Evolutionary conservation across 2,329 filamentous ascomycete species (phyloP), one percentile per base, ranked within the genome.

Genomic region (Trichoderma semiorbis): DNA sequence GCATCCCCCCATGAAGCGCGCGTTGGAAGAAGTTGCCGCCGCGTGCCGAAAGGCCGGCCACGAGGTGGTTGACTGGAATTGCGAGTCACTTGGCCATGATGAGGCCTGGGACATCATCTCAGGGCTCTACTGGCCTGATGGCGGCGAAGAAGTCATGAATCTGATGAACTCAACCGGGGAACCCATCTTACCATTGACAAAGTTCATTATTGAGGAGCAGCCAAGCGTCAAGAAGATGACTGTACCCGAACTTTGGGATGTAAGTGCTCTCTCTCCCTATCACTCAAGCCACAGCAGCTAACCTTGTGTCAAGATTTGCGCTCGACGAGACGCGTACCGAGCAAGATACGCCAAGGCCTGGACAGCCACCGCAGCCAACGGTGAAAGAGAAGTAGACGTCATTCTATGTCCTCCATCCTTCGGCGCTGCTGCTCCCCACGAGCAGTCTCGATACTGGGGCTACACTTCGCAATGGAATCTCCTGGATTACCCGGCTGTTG

Each of bases 381-480:
- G 67, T 11, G 67, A 58, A 5, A n/a, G 67, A 53, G 67, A 69
- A 4, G 67, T 69, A n/a, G 67, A 69, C 18, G 67, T 69, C 24
- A 69, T 69, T 11, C 57, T 69, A 21, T 61, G 67, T 18, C 39
- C 67, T 53, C 86, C 84, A 0, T 86, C 85, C 0, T 87, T 88
- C 2, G n/a, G 87, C 84, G 80, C 86, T 73, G 84, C 79, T 75
- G 71, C 81, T 72, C 73, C 89, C 73, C 78, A 88, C 74, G 80
- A 80, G 5, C 65, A 72, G 5, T 66, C 2, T 83, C 84, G 1
- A 85, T 90, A 74, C 81, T 92, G 89, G 89, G 84, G 84, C 1
- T 92, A 92, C 74, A 91, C 88, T 0, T 81, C 84, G 1, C 85
- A 89, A 73, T 92, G 89, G 88, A 92, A 92, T 76, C 74, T 91